Percentiles rank a stretch among this genome's conserved stretches.
phyloP scores from a whole-genome alignment of 805 yeast species.

The Yamadazyma tumulicola region DNA sequence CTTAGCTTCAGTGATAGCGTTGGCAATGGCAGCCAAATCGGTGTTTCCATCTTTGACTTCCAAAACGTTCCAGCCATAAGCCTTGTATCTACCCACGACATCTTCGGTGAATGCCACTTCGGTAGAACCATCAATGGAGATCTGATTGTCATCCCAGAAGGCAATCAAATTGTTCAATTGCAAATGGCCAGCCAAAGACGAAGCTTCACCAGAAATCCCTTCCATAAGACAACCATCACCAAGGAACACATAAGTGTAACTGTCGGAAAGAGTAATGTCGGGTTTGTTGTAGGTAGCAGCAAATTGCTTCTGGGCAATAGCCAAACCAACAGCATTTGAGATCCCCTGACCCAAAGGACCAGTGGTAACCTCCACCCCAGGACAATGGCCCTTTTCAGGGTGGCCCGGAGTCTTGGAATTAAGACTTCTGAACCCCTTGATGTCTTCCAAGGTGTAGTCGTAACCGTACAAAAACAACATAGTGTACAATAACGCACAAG shows the following conservation, averaged over 20 bases:
- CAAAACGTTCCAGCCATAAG: constrained; percentile 92
- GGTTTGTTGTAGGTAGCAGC: constrained; percentile 95
- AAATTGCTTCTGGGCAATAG: constrained; percentile 87
- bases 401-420: constrained; percentile 95
- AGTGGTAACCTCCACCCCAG: constrained; percentile 95
- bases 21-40: constrained; percentile 65
- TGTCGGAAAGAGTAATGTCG: constrained; percentile 65
- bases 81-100: constrained; percentile 75
- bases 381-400: constrained; percentile 80
- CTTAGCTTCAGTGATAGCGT: constrained; percentile 82
- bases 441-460: constrained; percentile 75
- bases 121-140: constrained; percentile 94
- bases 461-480: constrained; percentile 84
- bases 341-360: constrained; percentile 99
- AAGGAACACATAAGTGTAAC: constrained; percentile 71
- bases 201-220: constrained; percentile 94
- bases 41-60: constrained; percentile 77
- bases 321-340: constrained; percentile 92
- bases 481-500: constrained; percentile 84
- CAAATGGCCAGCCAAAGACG: constrained; percentile 94
- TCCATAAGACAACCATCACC: constrained; percentile 99
- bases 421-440: constrained; percentile 86
- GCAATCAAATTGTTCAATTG: constrained; percentile 90
- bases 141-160: constrained; percentile 94
- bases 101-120: constrained; percentile 90